These are phyloP conservation scores for Magnusiomyces clavatus DNA, from an alignment of 1,139 yeast genomes.

Conservation along the genomic window DNA sequence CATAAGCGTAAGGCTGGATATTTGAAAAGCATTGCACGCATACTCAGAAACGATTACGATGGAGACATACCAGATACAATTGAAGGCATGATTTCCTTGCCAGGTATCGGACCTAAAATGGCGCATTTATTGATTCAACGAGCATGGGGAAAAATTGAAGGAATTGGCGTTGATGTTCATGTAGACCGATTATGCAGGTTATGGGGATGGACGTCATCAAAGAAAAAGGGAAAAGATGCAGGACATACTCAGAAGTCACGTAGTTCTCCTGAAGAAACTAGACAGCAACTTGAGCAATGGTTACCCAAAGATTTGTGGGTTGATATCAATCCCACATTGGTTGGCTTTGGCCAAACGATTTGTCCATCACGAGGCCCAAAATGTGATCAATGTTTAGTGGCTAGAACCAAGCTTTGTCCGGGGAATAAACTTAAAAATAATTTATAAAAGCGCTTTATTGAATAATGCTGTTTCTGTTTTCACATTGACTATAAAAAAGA, in stretches of 20 bases:
- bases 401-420: background rate
- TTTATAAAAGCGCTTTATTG: background rate
- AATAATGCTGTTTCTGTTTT: background rate
- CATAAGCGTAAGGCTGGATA: conserved; percentile 71
- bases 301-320: conserved; percentile 68
- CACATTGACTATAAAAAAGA: no score
- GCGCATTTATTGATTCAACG: conserved; percentile 72
- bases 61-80: conserved; percentile 61
- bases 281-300: conserved; percentile 65
- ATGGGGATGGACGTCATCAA: conserved; percentile 64
- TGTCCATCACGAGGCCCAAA: conserved; percentile 67
- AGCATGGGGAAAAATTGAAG: conserved; percentile 68
- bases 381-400: conserved; percentile 68
- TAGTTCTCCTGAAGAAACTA: conserved; percentile 64
- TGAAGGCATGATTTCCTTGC: conserved; percentile 57
- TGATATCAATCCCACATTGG: conserved; percentile 77
- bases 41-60: conserved; percentile 43
- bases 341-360: conserved; percentile 88
- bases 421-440: background rate
- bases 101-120: conserved; percentile 98
- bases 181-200: conserved; percentile 71
- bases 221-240: background rate
- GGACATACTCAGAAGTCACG: conserved; percentile 16
- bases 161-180: conserved; percentile 94
- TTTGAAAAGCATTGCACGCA: conserved; percentile 53